A percentile compares a stretch with the other conserved stretches of the same genome.
These are phyloP conservation scores for Thelonectria blattea DNA, from an alignment of 2,329 filamentous ascomycete genomes.

Conservation along the genomic window DNA sequence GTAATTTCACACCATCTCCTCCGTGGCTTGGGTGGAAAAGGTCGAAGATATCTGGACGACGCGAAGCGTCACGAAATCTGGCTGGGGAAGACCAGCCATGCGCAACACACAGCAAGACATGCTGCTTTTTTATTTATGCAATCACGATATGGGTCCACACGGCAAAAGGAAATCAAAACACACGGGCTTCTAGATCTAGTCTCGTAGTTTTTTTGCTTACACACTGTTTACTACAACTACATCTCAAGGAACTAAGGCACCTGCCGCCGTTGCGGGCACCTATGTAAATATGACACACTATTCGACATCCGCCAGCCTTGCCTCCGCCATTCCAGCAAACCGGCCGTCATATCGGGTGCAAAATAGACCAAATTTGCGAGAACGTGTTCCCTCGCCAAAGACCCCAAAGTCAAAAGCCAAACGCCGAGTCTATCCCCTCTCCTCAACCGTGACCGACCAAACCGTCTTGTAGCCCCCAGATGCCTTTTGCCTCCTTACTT, in stretches of 20 bases:
- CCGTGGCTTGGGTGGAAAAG: conserved; percentile 36
- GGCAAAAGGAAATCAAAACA: conserved; percentile 19
- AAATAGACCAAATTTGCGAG: conserved; percentile 26
- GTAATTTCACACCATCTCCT: conserved; percentile 42
- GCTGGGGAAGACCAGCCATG: conserved; percentile 20
- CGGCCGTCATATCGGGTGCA: conserved; percentile 19
- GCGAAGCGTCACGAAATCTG: conserved; percentile 26
- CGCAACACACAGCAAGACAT: conserved; percentile 22
- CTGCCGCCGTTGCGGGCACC: conserved; percentile 22
- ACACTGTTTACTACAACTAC: conserved; percentile 15
- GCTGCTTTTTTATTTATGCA: conserved; percentile 30
- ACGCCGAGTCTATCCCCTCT: conserved; percentile 34
- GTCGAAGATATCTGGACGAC: conserved; percentile 35
- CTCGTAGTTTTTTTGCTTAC: conserved; percentile 31
- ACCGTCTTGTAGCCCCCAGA: conserved; percentile 10
- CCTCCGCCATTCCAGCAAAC: conserved; percentile 19
- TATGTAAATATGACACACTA: conserved; percentile 10
- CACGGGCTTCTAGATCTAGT: conserved; percentile 26
- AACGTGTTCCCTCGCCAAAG: conserved; percentile 25
- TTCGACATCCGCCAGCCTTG: conserved; percentile 1
- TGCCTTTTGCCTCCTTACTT: conserved; percentile 32
- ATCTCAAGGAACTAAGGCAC: conserved; percentile 7
- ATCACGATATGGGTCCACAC: conserved; percentile 27
- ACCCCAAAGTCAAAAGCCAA: conserved; percentile 27
- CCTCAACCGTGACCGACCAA: conserved; percentile 22